A percentile compares a stretch with the other conserved stretches of the same genome.
These are phyloP conservation scores for Paecilomyces sp. DNA, from an alignment of 2,329 filamentous ascomycete genomes.

Conservation along the genomic window DNA sequence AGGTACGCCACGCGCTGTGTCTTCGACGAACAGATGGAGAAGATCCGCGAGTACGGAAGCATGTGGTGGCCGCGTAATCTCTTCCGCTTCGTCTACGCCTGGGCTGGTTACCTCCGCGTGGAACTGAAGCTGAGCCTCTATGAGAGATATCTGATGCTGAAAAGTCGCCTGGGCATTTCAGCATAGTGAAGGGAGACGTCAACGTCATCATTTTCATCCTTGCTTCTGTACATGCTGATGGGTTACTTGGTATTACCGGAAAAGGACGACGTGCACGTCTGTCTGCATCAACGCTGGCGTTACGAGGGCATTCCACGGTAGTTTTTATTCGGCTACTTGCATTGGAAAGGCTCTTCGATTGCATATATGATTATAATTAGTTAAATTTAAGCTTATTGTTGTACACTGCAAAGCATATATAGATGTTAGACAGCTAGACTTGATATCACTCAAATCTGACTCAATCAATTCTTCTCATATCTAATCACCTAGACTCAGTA, in stretches of 20 bases:
- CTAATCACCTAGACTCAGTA: neutral
- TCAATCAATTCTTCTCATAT: neutral
- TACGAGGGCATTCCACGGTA: slow-evolving; percentile 3
- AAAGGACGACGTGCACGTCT: slow-evolving; percentile 13
- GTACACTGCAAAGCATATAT: neutral
- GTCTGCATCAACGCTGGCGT: slow-evolving; percentile 23
- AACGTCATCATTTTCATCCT: neutral
- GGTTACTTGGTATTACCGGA: slow-evolving; percentile 6
- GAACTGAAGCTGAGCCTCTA: slow-evolving; percentile 54
- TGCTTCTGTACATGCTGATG: slow-evolving; percentile 9
- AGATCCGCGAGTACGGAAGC: slow-evolving; percentile 40
- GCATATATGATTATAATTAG: neutral
- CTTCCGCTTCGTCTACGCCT: slow-evolving; percentile 44
- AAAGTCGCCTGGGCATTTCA: slow-evolving; percentile 39
- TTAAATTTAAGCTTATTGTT: neutral
- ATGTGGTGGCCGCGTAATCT: slow-evolving; percentile 48
- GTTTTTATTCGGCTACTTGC: slow-evolving; percentile 3
- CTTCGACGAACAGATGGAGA: slow-evolving; percentile 54
- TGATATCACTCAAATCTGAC: neutral
- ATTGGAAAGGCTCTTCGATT: slow-evolving; percentile 9
- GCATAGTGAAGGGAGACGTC: neutral
- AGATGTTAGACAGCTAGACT: neutral
- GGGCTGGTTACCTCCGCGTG: slow-evolving; percentile 47
- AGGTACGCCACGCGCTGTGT: slow-evolving; percentile 57
- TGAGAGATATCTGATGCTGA: slow-evolving; percentile 48